Percentiles rank a stretch among this genome's conserved stretches.
phyloP scores from a whole-genome alignment of 2,329 filamentous ascomycete genomes.

The Arthrobotrys iridis region DNA sequence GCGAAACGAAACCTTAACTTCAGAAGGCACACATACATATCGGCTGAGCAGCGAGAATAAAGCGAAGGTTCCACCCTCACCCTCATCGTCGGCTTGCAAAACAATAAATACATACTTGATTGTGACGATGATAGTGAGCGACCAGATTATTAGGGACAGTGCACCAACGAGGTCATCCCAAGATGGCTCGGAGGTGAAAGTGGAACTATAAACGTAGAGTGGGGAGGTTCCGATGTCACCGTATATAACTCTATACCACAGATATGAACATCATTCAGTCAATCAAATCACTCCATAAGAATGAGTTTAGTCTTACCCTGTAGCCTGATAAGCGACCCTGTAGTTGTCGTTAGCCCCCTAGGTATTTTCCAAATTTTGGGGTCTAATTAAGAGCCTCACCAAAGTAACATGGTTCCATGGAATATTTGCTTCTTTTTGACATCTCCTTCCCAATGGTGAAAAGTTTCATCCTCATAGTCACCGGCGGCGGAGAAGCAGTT shows the following conservation, averaged over 20 bases:
- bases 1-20: not conserved
- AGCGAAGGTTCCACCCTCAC: conserved; percentile 76
- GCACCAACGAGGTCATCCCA: conserved; percentile 72
- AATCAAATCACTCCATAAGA: not conserved
- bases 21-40: conserved; percentile 63
- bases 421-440: conserved; percentile 50
- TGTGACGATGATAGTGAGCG: conserved; percentile 74
- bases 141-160: conserved; percentile 75
- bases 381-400: conserved; percentile 8
- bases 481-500: conserved; percentile 30
- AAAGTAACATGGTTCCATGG: conserved; percentile 49
- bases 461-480: conserved; percentile 42
- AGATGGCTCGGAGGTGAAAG: conserved; percentile 69
- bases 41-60: conserved; percentile 73
- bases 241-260: conserved; percentile 67
- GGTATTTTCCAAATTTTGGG: not conserved
- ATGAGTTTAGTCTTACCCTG: conserved; percentile 18
- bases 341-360: not conserved
- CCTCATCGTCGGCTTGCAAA: conserved; percentile 74
- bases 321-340: conserved; percentile 53
- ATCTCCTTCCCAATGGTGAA: conserved; percentile 36
- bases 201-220: conserved; percentile 77
- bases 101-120: conserved; percentile 76
- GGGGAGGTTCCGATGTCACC: conserved; percentile 74
- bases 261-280: not conserved